phyloP scores from a whole-genome alignment of 2,329 filamentous ascomycete genomes.

The Clarireedia hainanense region DNA sequence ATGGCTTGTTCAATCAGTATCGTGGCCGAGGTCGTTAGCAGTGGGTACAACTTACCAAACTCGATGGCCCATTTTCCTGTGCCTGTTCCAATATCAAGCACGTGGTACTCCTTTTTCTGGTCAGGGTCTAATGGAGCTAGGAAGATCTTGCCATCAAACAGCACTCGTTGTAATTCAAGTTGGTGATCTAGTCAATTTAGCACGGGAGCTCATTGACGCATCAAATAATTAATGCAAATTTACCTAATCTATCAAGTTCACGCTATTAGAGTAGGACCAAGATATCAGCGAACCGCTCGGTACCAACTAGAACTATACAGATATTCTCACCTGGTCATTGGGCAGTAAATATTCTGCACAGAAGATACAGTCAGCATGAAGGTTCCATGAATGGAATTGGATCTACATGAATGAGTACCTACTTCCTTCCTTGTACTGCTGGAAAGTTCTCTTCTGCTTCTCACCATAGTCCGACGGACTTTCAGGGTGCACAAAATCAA shows the following conservation, averaged over 20 bases:
- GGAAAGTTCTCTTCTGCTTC: background rate
- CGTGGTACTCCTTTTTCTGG: constrained; percentile 13
- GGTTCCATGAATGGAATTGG: background rate
- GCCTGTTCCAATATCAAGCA: constrained; percentile 39
- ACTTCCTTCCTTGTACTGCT: constrained; percentile 30
- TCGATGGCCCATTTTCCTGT: constrained; percentile 55
- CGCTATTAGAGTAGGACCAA: background rate
- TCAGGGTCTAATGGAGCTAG: constrained; percentile 23
- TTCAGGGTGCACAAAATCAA: background rate
- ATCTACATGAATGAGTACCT: background rate
- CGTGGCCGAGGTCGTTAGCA: background rate
- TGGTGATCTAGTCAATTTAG: constrained; percentile 13
- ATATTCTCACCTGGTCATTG: constrained; percentile 17
- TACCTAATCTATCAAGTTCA: constrained; percentile 13
- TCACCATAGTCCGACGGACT: background rate
- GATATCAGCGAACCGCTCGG: background rate
- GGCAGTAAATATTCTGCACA: constrained; percentile 21
- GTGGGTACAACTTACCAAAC: constrained; percentile 38
- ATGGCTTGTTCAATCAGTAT: background rate
- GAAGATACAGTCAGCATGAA: background rate
- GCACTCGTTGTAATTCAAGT: constrained; percentile 15
- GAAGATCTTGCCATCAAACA: constrained; percentile 14
- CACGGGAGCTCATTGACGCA: background rate
- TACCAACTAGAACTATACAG: background rate
- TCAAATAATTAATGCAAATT: background rate